phyloP scores from a whole-genome alignment of 163 green algal genomes.

The Trebouxiophyceae sp. region DNA sequence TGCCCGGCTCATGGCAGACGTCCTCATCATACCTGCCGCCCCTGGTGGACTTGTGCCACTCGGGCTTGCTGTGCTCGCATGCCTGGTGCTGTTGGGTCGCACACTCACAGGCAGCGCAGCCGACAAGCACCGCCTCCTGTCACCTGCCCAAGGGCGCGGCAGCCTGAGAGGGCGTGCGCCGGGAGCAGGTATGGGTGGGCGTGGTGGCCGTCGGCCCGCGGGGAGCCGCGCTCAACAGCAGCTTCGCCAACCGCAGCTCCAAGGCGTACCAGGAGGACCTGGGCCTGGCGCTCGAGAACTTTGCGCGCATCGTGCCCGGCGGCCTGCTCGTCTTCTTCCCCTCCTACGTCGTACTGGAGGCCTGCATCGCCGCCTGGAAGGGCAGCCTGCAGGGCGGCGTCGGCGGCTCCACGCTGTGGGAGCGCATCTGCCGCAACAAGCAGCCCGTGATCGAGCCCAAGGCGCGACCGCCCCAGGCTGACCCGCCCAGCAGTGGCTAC shows the following conservation, averaged over 20 bases:
- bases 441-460: constrained; percentile 71
- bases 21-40: neutral
- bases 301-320: constrained; percentile 69
- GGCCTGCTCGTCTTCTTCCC: constrained; percentile 96
- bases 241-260: constrained; percentile 56
- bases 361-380: constrained; percentile 64
- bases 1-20: too few species aligned
- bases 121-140: neutral
- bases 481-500: neutral
- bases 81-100: too few species aligned
- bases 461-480: neutral
- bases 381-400: constrained; percentile 1
- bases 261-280: constrained; percentile 21
- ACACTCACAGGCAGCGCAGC: neutral
- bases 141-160: neutral
- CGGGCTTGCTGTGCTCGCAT: neutral
- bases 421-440: constrained; percentile 59
- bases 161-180: neutral
- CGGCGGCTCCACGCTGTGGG: constrained; percentile 32
- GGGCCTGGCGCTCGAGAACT: constrained; percentile 49
- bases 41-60: neutral
- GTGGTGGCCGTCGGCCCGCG: constrained; percentile 64
- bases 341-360: constrained; percentile 71
- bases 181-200: constrained; percentile 80
- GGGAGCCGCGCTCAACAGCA: constrained; percentile 59